Base-by-base conservation (phyloP, 2,329 filamentous ascomycete species). In the Neodidymelliopsis sp. region DNA sequence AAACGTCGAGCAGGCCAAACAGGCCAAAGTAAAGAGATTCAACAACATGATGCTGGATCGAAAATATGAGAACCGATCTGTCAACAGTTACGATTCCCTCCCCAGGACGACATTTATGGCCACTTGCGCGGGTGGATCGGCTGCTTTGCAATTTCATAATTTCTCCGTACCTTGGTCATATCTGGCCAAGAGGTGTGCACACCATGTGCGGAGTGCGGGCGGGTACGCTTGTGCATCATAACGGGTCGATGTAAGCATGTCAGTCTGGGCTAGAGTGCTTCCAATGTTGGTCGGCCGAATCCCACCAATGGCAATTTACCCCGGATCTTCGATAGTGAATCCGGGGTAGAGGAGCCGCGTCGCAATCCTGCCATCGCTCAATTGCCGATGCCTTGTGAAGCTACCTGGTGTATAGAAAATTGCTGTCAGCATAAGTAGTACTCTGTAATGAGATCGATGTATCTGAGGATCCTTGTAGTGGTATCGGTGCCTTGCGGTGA, bases 291-390 rank as follows among this genome's bases (percentile, higher is more conserved):
- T 38, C 5, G 1, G 9, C 23, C 8, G 23, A 25, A 29, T 34
- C n/a, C 46, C 46, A 49, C 46, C 46, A 49, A 49, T 49, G 10
- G 19, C 13, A 25, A 25, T 39, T 35, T 16, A 28, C 46, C 46
- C 33, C 39, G 12, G 28, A 30, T 34, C 33, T 44, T 23, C 39
- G 19, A 10, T 27, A 27, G 23, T 18, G 20, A 39, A 38, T 28
- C 46, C 35, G 46, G 38, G 38, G 46, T 38, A 43, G 15, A 33
- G 37, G 37, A 49, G 38, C 38, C 23, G 25, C 19, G 18, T 24
- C 12, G 4, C 18, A 9, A 23, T 28, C 24, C 30, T 36, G 19
- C 20, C 42, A 6, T 39, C 22, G 28, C n/a, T 33, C 37, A 25
- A 9, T 41, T 41, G 24, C 24, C 37, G 24, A 13, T 13, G 24